These are phyloP conservation scores for Mucor mucedo DNA, from an alignment of 371 early-diverging fungal genomes.

Conservation along the genomic window DNA sequence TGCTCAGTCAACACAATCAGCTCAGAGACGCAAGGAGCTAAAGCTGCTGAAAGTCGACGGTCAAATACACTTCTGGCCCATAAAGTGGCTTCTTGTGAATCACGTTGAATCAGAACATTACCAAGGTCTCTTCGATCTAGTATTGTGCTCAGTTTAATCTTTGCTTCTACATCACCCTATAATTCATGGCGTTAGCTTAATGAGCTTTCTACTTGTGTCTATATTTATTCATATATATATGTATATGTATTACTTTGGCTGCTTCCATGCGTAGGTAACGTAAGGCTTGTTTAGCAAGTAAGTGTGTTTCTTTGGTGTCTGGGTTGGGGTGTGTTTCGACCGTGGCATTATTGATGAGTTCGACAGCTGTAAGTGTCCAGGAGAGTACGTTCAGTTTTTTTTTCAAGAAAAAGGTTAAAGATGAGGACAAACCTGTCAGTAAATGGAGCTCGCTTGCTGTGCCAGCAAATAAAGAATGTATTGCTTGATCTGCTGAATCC, in stretches of 20 bases:
- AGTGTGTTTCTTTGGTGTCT: constrained; percentile 3
- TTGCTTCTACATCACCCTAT: constrained; percentile 54
- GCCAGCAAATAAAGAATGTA: constrained; percentile 27
- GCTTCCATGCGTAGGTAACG: constrained; percentile 35
- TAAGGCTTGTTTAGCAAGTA: constrained; percentile 26
- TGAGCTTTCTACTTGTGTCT: not conserved
- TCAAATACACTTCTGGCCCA: constrained; percentile 56
- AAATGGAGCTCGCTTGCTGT: constrained; percentile 28
- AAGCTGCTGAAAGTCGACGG: constrained; percentile 42
- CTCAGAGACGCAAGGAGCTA: constrained; percentile 34
- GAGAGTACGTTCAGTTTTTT: not conserved
- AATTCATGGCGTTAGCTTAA: not conserved
- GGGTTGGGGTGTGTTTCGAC: not conserved
- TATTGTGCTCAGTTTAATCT: constrained; percentile 48
- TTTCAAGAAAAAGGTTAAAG: not conserved
- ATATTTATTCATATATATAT: not conserved
- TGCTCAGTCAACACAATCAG: constrained; percentile 23
- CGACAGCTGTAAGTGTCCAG: constrained; percentile 24
- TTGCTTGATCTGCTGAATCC: constrained; percentile 20
- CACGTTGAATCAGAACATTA: constrained; percentile 1
- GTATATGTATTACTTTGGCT: constrained; percentile 30
- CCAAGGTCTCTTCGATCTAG: constrained; percentile 20
- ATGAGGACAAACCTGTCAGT: constrained; percentile 20
- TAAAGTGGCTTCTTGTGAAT: constrained; percentile 43
- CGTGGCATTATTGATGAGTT: constrained; percentile 23